Evolutionary conservation across 2,329 filamentous ascomycete species (phyloP).

Genomic region (Trichoderma cornu-damae): DNA sequence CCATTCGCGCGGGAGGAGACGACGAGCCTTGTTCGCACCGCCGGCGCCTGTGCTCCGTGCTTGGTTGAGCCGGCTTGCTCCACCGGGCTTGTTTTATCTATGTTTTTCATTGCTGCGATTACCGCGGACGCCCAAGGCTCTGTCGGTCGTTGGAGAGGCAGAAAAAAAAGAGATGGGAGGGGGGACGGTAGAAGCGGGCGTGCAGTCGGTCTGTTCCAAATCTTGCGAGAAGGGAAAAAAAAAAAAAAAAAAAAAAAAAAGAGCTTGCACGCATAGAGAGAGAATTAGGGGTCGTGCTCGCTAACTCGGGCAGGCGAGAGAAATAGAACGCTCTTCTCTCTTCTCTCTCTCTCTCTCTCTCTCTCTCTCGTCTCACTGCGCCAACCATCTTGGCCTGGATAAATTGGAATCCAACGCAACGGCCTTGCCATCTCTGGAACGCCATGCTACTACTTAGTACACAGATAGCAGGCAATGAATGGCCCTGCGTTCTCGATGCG

Average conservation of each 20-base stretch:
- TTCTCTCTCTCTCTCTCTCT: not conserved
- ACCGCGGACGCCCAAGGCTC: not conserved
- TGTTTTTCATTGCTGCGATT: not conserved
- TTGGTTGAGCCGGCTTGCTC: not conserved
- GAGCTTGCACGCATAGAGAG: no score
- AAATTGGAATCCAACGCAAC: constrained; percentile 6
- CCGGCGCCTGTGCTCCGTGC: not conserved
- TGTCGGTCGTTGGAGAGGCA: not conserved
- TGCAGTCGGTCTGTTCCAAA: not conserved
- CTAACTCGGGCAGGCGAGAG: constrained; percentile 5
- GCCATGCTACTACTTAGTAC: constrained; percentile 13
- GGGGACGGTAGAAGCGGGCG: not conserved
- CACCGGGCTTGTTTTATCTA: not conserved
- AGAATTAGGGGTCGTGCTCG: no score
- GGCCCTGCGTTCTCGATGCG: not conserved
- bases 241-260: no score
- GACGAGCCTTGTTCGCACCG: not conserved
- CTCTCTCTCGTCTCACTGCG: constrained; percentile 1
- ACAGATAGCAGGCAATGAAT: not conserved
- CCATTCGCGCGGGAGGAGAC: not conserved
- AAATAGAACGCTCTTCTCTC: constrained; percentile 1
- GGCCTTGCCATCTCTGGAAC: constrained; percentile 12
- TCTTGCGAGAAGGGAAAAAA: no score
- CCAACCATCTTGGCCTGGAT: constrained; percentile 5
- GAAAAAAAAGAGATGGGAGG: not conserved